Conservation (phyloP, 2,329 filamentous ascomycete genomes). For the Hansfordia pulvinata region DNA sequence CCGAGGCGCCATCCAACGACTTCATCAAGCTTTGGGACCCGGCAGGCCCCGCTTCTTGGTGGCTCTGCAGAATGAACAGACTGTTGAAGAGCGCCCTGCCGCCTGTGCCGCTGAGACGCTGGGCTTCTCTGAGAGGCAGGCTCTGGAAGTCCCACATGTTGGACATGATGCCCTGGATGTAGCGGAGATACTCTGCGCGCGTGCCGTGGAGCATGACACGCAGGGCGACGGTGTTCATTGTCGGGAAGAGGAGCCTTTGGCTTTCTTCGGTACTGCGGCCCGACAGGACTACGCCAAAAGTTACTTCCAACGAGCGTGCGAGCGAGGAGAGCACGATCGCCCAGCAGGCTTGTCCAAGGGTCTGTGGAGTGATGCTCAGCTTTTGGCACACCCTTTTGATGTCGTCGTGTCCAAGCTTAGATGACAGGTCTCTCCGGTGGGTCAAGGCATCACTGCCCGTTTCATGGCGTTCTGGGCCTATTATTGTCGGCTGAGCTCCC, state of each 20-base stretch:
- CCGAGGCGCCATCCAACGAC: conserved; percentile 49
- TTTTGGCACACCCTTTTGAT: conserved; percentile 49
- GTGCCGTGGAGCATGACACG: conserved; percentile 61
- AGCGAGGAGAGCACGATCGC: conserved; percentile 53
- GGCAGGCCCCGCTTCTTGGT: conserved; percentile 1
- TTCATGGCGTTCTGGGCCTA: not conserved
- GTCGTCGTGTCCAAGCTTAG: conserved; percentile 22
- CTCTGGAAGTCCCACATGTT: conserved; percentile 60
- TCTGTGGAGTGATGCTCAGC: conserved; percentile 59
- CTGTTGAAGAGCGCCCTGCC: conserved; percentile 34
- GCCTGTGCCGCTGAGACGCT: conserved; percentile 28
- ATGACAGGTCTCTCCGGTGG: conserved; percentile 31
- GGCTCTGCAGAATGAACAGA: conserved; percentile 39
- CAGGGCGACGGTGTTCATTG: conserved; percentile 81
- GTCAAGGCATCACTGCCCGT: no score
- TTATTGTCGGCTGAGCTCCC: conserved; percentile 23
- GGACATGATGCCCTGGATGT: conserved; percentile 58
- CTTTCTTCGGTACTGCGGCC: conserved; percentile 65
- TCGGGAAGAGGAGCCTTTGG: conserved; percentile 63
- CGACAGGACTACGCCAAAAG: conserved; percentile 72
- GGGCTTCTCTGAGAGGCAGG: conserved; percentile 61
- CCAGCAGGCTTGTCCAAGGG: conserved; percentile 66
- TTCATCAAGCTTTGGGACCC: conserved; percentile 31
- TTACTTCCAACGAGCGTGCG: conserved; percentile 54
- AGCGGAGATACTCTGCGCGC: conserved; percentile 47